Conservation (phyloP, 179 eudicot genomes). For the Actinidia polygama region DNA sequence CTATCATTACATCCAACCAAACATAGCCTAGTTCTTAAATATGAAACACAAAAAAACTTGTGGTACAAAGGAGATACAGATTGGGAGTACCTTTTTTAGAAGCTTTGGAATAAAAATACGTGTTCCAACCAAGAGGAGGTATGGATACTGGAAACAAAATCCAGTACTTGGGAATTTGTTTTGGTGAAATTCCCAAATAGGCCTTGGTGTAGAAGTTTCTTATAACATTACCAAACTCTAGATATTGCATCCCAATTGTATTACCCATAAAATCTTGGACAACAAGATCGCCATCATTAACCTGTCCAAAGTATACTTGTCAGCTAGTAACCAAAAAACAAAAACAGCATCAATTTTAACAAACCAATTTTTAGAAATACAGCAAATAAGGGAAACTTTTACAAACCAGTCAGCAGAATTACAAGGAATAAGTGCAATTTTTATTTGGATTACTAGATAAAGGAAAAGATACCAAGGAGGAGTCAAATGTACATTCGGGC, state of each 20-base stretch:
- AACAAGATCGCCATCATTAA: conserved; percentile 54
- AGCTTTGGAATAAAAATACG: conserved; percentile 60
- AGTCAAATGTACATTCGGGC: background rate
- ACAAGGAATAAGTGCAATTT: background rate
- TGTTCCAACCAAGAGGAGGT: conserved; percentile 83
- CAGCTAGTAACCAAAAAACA: background rate
- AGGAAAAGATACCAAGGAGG: no score
- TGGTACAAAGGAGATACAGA: background rate
- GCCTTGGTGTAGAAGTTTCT: conserved; percentile 69
- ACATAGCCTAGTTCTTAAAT: background rate
- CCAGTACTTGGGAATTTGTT: conserved; percentile 71
- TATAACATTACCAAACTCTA: conserved; percentile 64
- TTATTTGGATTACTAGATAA: background rate
- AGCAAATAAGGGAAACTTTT: background rate
- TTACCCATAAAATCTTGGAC: conserved; percentile 68
- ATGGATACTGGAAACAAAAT: conserved; percentile 68
- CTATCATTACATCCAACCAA: no score
- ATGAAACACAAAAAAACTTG: background rate
- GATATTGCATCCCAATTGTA: conserved; percentile 55
- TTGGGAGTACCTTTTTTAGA: conserved; percentile 44
- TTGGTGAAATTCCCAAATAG: conserved; percentile 60
- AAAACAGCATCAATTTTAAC: background rate
- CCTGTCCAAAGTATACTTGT: conserved; percentile 41
- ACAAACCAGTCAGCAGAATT: no score
- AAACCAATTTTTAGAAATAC: conserved; percentile 4